Conservation (phyloP, 345 rosid species). For the Garcia nutans region DNA sequence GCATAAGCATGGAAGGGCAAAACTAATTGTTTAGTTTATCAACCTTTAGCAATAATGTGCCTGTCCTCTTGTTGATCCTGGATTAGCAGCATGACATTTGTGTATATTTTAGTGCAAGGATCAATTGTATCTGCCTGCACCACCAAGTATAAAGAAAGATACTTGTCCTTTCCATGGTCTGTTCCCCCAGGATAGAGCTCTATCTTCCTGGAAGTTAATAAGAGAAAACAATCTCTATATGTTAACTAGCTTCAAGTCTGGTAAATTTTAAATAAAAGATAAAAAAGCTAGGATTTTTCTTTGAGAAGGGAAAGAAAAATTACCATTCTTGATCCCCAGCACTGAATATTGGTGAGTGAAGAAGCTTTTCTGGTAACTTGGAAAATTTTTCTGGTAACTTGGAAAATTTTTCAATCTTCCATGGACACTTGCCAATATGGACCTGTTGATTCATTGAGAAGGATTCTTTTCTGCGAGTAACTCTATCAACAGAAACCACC, state of each 20-base stretch:
- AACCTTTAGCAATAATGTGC: slow-evolving; percentile 35
- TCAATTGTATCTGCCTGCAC: slow-evolving; percentile 29
- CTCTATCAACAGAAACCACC: slow-evolving; percentile 38
- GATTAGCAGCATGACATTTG: slow-evolving; percentile 33
- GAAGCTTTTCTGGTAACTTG: no score
- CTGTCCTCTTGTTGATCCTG: slow-evolving; percentile 33
- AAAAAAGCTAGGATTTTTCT: no score
- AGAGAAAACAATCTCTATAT: background rate
- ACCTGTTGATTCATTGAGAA: slow-evolving; percentile 27
- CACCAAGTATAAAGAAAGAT: slow-evolving; percentile 35
- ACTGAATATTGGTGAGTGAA: slow-evolving; percentile 20
- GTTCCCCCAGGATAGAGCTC: slow-evolving; percentile 39
- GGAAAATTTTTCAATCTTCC: slow-evolving; percentile 43
- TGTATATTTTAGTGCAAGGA: slow-evolving; percentile 30
- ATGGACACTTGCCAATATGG: slow-evolving; percentile 15
- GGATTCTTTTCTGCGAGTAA: slow-evolving; percentile 35
- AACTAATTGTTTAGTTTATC: background rate
- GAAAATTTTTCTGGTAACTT: slow-evolving; percentile 12
- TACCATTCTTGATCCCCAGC: slow-evolving; percentile 43
- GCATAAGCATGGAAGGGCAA: background rate
- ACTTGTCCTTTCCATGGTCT: slow-evolving; percentile 22
- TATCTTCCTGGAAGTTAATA: slow-evolving; percentile 41
- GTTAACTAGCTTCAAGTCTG: no score
- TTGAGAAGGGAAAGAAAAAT: background rate
- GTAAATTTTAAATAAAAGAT: no score